Evolutionary conservation across 441 rosid genomes (phyloP), one percentile per base, ranked within the genome.

Genomic region (Manihot esculenta): DNA sequence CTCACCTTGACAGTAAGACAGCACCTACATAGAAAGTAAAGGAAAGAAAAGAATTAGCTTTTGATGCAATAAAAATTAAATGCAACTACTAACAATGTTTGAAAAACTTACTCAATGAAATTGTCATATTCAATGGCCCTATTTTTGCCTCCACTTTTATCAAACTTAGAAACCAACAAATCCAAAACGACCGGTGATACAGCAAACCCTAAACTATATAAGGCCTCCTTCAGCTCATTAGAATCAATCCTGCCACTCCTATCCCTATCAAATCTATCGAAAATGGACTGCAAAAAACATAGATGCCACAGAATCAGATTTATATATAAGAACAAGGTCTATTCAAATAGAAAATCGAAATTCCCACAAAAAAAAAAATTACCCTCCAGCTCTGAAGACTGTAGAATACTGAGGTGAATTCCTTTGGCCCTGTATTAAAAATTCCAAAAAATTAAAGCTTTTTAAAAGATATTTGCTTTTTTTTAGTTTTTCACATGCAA

Each of bases 341-440:
- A n/a, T n/a, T n/a, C n/a, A n/a, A n/a, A n/a, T n/a, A n/a, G n/a
- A n/a, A n/a, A n/a, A n/a, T n/a, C n/a, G n/a, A n/a, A n/a, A n/a
- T 30, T 30, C 33, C 1, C 33, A 30, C 1, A 30, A 30, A 30
- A 30, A 30, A 1, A 30, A 30, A 51, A 62, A 76, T 86, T 78
- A 92, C 99, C 89, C 97, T 86, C 99, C 98, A 94, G 75, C 42
- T 89, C 84, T 94, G 98, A 35, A 94, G 96, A 81, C 96, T 90
- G 79, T 84, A 92, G 69, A 94, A 94, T 64, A 92, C 81, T 20
- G 84, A 77, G 67, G 80, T 76, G 85, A 94, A 91, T 79, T 94
- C 99, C 78, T 88, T 88, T 0, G 97, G 99, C 65, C 99, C 95
- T 94, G 87, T 55, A 74, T 26, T 49, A 26, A 21, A 5, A 42